Percentiles rank a stretch among this genome's conserved stretches.
These are phyloP conservation scores for Debaryomyces psychrophilus DNA, from an alignment of 1,139 yeast genomes.

Conservation along the genomic window DNA sequence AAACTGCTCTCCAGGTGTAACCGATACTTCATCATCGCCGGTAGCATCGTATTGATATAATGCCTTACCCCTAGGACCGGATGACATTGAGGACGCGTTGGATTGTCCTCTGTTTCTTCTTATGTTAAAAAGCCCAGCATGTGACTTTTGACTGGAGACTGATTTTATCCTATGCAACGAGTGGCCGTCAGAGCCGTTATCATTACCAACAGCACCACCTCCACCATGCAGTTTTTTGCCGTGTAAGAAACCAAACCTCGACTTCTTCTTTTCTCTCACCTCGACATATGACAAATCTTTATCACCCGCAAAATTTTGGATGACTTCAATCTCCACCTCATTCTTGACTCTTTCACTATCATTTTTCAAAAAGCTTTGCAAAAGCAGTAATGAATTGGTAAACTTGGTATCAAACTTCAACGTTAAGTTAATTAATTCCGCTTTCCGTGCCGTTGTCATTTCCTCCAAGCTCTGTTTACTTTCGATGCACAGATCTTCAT, in stretches of 20 bases:
- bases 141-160: constrained; percentile 25
- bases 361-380: constrained; percentile 67
- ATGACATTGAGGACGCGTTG: constrained; percentile 21
- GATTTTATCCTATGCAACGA: constrained; percentile 40
- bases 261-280: constrained; percentile 51
- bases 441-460: constrained; percentile 38
- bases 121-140: constrained; percentile 41
- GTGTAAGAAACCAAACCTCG: constrained; percentile 55
- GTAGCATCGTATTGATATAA: constrained; percentile 68
- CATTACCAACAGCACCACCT: constrained; percentile 16
- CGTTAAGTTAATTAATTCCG: constrained; percentile 35
- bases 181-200: constrained; percentile 27
- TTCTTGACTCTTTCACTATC: constrained; percentile 74
- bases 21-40: constrained; percentile 74
- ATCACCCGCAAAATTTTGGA: constrained; percentile 84
- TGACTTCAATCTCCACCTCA: constrained; percentile 89
- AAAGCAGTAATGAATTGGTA: constrained; percentile 53
- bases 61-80: constrained; percentile 49
- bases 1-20: constrained; percentile 64
- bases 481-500: constrained; percentile 47
- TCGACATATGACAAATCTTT: constrained; percentile 60
- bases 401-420: constrained; percentile 59
- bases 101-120: constrained; percentile 34
- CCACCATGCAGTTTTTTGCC: constrained; percentile 20
- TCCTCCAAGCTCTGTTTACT: constrained; percentile 57